A percentile compares a stretch with the other conserved stretches of the same genome.
These are phyloP conservation scores for Mesembryanthemum crystallinum DNA, from an alignment of 148 eudicot species.

Conservation along the genomic window DNA sequence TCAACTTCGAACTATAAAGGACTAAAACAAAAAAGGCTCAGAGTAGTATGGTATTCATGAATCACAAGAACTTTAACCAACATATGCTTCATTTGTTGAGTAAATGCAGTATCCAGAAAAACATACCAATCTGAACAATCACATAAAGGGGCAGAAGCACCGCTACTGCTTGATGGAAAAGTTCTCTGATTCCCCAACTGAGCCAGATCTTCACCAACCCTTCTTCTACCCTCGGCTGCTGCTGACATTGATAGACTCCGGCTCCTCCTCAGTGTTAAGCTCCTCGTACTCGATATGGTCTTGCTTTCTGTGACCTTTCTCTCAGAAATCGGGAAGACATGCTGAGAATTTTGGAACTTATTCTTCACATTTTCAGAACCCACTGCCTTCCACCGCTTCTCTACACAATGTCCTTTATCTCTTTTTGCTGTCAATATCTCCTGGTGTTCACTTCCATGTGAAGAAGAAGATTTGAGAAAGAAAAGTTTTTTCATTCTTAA, in stretches of 20 bases:
- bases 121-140: slow-evolving; percentile 27
- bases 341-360: slow-evolving; percentile 13
- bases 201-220: slow-evolving; percentile 11
- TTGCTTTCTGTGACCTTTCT: slow-evolving; percentile 26
- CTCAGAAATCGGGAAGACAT: slow-evolving; percentile 18
- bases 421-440: slow-evolving; percentile 15
- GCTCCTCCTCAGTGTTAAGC: slow-evolving; percentile 23
- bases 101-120: neutral
- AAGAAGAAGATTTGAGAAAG: slow-evolving; percentile 25
- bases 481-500: slow-evolving; percentile 34
- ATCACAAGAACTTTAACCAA: neutral
- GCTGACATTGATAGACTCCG: slow-evolving; percentile 26
- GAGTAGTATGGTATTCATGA: neutral
- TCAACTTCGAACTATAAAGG: neutral
- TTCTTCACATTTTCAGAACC: slow-evolving; percentile 18
- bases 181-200: slow-evolving; percentile 18
- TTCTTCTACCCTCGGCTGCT: slow-evolving; percentile 11
- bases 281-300: slow-evolving; percentile 17
- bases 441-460: slow-evolving; percentile 22
- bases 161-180: slow-evolving; percentile 21
- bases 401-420: slow-evolving; percentile 19
- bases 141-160: slow-evolving; percentile 8
- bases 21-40: no score
- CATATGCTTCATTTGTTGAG: neutral
- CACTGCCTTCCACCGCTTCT: slow-evolving; percentile 15